A percentile compares a stretch with the other conserved stretches of the same genome.
phyloP scores from a whole-genome alignment of 2,329 filamentous ascomycete species.

The Aurifilum marmelostoma region DNA sequence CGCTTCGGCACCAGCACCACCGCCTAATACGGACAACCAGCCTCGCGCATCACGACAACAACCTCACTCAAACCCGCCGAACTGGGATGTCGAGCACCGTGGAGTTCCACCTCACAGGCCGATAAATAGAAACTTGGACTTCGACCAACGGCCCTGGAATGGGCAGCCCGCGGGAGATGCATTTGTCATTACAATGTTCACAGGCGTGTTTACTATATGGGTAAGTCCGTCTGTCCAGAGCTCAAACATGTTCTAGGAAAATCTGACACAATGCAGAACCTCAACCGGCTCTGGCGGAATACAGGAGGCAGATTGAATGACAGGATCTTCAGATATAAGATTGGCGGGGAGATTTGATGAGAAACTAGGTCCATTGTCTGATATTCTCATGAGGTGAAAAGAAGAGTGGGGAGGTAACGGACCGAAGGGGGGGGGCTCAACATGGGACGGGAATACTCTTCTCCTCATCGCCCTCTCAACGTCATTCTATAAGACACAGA shows the following conservation, averaged over 20 bases:
- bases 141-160: conserved; percentile 33
- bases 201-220: conserved; percentile 35
- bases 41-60: conserved; percentile 26
- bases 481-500: neutral
- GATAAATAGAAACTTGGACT: conserved; percentile 34
- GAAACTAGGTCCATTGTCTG: neutral
- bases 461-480: neutral
- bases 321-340: conserved; percentile 32
- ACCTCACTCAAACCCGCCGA: conserved; percentile 33
- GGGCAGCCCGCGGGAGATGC: conserved; percentile 33
- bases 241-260: neutral
- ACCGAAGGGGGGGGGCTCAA: neutral
- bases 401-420: neutral
- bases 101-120: conserved; percentile 37
- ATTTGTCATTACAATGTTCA: conserved; percentile 37
- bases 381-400: neutral
- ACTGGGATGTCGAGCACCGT: conserved; percentile 34
- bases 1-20: conserved; percentile 24
- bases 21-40: conserved; percentile 31
- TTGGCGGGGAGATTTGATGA: conserved; percentile 35
- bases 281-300: conserved; percentile 34
- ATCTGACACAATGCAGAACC: conserved; percentile 19
- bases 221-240: conserved; percentile 32
- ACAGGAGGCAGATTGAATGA: conserved; percentile 34
- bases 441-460: neutral